A percentile compares a stretch with the other conserved stretches of the same genome.
phyloP scores from a whole-genome alignment of 495 filamentous ascomycete species.

The Trichoderma reesei region DNA sequence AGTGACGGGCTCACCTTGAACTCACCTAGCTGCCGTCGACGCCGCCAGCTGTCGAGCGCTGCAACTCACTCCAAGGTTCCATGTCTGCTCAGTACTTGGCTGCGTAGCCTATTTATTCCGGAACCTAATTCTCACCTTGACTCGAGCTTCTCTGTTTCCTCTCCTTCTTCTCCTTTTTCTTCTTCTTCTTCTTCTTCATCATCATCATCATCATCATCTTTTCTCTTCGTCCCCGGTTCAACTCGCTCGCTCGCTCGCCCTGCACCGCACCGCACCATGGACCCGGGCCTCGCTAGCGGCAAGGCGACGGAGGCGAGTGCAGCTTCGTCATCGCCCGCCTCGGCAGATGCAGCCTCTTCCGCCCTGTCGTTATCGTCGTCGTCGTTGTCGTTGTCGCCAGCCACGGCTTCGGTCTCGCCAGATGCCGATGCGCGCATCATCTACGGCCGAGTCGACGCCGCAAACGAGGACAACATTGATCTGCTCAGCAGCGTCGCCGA shows the following conservation, averaged over 20 bases:
- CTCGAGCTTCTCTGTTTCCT: no score
- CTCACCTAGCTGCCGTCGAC: no score
- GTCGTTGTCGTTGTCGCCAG: neutral
- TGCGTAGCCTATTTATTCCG: no score
- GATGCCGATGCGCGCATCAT: constrained; percentile 9
- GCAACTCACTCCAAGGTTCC: no score
- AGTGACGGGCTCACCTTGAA: no score
- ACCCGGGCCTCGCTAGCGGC: neutral
- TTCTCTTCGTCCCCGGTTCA: no score
- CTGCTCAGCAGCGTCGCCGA: constrained; percentile 17
- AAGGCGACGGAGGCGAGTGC: neutral
- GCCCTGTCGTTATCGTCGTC: no score
- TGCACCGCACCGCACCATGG: neutral
- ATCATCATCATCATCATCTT: neutral
- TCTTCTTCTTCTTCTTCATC: neutral
- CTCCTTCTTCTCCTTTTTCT: neutral
- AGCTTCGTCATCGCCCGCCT: no score
- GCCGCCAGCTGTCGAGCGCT: no score
- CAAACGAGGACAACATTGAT: constrained; percentile 21
- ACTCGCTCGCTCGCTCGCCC: neutral
- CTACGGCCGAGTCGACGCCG: constrained; percentile 21
- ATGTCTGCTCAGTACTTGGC: no score
- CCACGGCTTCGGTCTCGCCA: neutral
- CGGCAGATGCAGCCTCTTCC: neutral
- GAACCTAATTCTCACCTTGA: no score